phyloP scores from a whole-genome alignment of 805 yeast genomes.

The Saccharomycopsis vini region DNA sequence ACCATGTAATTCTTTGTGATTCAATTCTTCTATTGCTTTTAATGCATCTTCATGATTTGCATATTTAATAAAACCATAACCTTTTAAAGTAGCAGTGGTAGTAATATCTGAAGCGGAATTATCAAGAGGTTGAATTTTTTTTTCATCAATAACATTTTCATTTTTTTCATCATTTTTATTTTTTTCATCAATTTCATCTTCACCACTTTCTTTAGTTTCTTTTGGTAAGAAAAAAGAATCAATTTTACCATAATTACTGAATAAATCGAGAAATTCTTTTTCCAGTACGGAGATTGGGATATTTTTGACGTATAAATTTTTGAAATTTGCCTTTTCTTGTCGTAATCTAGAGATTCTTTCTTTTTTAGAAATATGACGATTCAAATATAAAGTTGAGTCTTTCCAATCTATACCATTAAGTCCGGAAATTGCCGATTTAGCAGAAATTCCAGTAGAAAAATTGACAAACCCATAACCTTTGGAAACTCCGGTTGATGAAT shows the following conservation, averaged over 20 bases:
- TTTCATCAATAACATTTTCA: constrained; percentile 9
- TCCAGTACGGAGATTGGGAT: constrained; percentile 34
- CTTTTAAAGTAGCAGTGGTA: constrained; percentile 25
- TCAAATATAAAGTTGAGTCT: constrained; percentile 34
- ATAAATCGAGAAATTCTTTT: constrained; percentile 33
- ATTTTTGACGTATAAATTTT: constrained; percentile 46
- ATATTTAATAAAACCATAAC: constrained; percentile 49
- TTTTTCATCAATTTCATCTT: constrained; percentile 5
- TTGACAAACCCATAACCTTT: constrained; percentile 63
- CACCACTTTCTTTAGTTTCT: constrained; percentile 8
- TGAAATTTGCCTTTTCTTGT: constrained; percentile 38
- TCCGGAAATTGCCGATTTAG: constrained; percentile 49
- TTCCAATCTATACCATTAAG: constrained; percentile 37
- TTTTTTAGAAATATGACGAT: constrained; percentile 56
- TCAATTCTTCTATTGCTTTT: constrained; percentile 39
- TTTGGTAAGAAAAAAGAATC: constrained; percentile 47
- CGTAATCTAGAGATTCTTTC: constrained; percentile 46
- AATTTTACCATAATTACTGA: constrained; percentile 39
- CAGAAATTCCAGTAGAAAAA: constrained; percentile 46
- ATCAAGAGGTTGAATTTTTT: background rate
- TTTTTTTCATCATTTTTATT: background rate
- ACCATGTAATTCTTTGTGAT: constrained; percentile 34
- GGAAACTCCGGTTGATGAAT: constrained; percentile 33
- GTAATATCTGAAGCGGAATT: background rate
- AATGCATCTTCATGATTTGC: constrained; percentile 40